Evolutionary conservation across 2,329 filamentous ascomycete genomes (phyloP).

Genomic region (Fusarium nematophilum): DNA sequence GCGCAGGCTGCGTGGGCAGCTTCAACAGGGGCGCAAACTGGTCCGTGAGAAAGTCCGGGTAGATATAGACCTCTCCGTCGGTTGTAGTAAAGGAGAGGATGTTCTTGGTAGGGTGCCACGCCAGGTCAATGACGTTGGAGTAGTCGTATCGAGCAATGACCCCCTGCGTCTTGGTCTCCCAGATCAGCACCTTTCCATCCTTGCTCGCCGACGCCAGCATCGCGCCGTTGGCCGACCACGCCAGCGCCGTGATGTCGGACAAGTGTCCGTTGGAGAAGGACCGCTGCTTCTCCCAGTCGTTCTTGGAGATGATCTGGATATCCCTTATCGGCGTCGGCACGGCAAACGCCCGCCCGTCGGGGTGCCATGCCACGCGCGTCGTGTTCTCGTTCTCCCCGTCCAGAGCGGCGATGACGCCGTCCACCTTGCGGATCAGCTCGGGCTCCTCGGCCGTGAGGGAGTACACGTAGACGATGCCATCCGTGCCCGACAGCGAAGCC

Average conservation of each 20-base stretch:
- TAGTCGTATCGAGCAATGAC: constrained; percentile 83
- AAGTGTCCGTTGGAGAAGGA: constrained; percentile 83
- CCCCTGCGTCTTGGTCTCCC: constrained; percentile 90
- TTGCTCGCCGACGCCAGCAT: constrained; percentile 79
- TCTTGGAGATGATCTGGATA: constrained; percentile 86
- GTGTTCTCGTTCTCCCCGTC: constrained; percentile 80
- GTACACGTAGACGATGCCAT: constrained; percentile 92
- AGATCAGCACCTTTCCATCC: constrained; percentile 79
- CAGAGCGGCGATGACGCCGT: constrained; percentile 83
- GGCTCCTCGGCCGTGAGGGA: constrained; percentile 82
- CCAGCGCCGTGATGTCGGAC: constrained; percentile 84
- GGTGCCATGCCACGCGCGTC: constrained; percentile 87
- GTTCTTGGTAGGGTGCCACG: constrained; percentile 93
- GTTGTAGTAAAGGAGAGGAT: constrained; percentile 91
- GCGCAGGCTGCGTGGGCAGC: constrained; percentile 76
- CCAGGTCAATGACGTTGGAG: constrained; percentile 83
- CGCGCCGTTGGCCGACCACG: constrained; percentile 96
- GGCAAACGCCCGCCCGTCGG: constrained; percentile 91
- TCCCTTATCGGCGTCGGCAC: constrained; percentile 84
- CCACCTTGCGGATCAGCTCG: constrained; percentile 83
- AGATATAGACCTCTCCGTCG: constrained; percentile 93
- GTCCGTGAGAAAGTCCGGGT: constrained; percentile 74
- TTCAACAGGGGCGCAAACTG: constrained; percentile 68
- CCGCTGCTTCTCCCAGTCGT: constrained; percentile 89
- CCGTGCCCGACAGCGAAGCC: constrained; percentile 84